phyloP scores from a whole-genome alignment of 139 green algal genomes.

The Nannochloris sp. region DNA sequence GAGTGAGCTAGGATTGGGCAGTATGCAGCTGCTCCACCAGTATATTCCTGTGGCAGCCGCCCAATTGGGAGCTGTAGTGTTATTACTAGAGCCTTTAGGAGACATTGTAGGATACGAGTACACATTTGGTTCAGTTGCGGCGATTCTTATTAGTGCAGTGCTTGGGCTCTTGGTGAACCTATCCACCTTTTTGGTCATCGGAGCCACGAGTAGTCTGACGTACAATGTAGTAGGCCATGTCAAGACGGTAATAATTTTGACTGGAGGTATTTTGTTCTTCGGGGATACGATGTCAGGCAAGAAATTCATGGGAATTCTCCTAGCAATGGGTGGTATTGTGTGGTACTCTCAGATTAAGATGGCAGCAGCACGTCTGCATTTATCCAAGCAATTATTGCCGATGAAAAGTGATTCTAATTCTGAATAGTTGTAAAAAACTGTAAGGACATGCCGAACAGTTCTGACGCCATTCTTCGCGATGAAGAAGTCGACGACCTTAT shows the following conservation, averaged over 20 bases:
- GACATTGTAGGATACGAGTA: conserved; percentile 55
- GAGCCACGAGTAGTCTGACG: conserved; percentile 47
- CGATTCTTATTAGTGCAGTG: conserved; percentile 60
- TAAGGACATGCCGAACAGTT: not conserved
- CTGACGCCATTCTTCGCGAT: conserved; percentile 6
- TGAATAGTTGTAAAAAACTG: not conserved
- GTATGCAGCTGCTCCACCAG: conserved; percentile 73
- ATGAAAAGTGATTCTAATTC: too few relatives aligned
- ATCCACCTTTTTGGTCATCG: conserved; percentile 72
- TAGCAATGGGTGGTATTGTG: conserved; percentile 73
- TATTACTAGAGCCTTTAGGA: conserved; percentile 64
- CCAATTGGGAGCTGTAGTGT: conserved; percentile 57
- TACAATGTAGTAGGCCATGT: conserved; percentile 77
- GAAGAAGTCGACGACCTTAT: conserved; percentile 40
- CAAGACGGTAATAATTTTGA: conserved; percentile 79
- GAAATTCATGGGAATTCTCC: conserved; percentile 57
- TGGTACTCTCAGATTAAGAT: conserved; percentile 55
- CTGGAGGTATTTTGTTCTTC: conserved; percentile 73
- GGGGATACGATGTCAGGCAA: conserved; percentile 67
- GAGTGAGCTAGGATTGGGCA: conserved; percentile 63
- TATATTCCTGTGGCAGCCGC: conserved; percentile 62
- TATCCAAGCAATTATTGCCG: not conserved
- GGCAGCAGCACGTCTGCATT: conserved; percentile 2
- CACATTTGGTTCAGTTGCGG: conserved; percentile 29
- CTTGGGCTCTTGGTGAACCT: conserved; percentile 81